Conservation (phyloP, 495 filamentous ascomycete species). For the Paragyromitra xinjiangensis region DNA sequence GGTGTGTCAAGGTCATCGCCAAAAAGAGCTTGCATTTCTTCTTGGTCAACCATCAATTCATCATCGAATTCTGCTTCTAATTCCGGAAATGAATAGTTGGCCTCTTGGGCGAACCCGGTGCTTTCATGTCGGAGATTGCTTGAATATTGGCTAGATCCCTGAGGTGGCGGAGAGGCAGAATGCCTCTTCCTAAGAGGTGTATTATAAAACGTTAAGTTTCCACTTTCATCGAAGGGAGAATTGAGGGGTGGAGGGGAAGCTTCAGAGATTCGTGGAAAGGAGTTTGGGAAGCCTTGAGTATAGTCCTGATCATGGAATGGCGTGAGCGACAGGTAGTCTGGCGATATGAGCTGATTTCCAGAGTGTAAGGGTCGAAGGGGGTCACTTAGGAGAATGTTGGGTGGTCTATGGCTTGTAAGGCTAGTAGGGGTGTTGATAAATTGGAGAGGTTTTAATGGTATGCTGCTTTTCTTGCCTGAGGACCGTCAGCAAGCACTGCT, state of each 20-base stretch:
- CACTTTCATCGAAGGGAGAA: slow-evolving; percentile 9
- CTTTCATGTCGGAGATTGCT: not conserved
- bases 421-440: not conserved
- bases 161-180: not conserved
- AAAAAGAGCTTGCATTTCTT: slow-evolving; percentile 17
- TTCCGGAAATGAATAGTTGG: slow-evolving; percentile 7
- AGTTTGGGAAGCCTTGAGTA: not conserved
- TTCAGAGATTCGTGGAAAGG: not conserved
- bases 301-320: not conserved
- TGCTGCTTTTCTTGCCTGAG: slow-evolving; percentile 25
- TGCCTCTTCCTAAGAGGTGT: not conserved
- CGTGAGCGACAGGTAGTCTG: not conserved
- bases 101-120: not conserved
- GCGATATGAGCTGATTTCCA: not conserved
- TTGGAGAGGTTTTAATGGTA: not conserved
- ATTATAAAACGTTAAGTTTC: not conserved
- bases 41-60: not conserved
- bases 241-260: slow-evolving; percentile 1
- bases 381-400: not conserved
- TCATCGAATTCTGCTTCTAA: slow-evolving; percentile 4
- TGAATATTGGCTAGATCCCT: not conserved
- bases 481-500: not conserved
- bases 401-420: not conserved
- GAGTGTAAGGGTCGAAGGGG: not conserved
- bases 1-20: slow-evolving; percentile 4